Evolutionary conservation across 1,139 yeast genomes (phyloP).

Genomic region (Komagataea norvegica): DNA sequence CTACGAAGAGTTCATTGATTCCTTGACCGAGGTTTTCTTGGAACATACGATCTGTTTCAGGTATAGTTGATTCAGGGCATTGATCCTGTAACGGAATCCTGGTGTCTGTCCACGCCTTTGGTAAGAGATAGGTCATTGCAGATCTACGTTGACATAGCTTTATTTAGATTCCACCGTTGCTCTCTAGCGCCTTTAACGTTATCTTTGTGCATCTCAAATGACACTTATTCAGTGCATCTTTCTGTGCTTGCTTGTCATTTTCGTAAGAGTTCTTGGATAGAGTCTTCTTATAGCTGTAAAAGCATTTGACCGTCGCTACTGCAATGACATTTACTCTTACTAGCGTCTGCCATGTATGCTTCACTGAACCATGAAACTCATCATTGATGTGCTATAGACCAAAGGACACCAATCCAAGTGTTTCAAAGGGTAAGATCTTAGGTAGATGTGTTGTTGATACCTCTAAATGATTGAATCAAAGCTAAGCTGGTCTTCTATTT

Average conservation of each 20-base stretch:
- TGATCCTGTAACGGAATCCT: constrained; percentile 91
- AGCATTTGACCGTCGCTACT: constrained; percentile 58
- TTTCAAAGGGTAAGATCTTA: constrained; percentile 64
- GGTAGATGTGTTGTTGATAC: constrained; percentile 50
- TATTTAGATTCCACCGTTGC: constrained; percentile 88
- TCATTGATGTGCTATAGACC: constrained; percentile 29
- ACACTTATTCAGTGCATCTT: constrained; percentile 50
- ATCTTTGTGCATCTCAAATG: constrained; percentile 76
- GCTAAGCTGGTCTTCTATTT: not conserved
- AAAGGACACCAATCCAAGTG: constrained; percentile 1
- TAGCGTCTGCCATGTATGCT: constrained; percentile 35
- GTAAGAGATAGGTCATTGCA: constrained; percentile 86
- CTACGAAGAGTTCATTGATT: constrained; percentile 61
- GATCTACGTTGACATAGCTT: constrained; percentile 92
- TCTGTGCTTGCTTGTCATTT: constrained; percentile 42
- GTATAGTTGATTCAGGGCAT: constrained; percentile 78
- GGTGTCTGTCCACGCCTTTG: constrained; percentile 91
- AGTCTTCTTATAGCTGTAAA: constrained; percentile 56
- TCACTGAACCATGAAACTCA: constrained; percentile 32
- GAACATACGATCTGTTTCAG: constrained; percentile 66
- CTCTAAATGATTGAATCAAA: constrained; percentile 12
- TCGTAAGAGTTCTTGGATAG: constrained; percentile 43
- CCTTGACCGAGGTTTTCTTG: constrained; percentile 56
- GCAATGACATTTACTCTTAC: constrained; percentile 62
- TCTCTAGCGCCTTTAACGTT: constrained; percentile 73